Evolutionary conservation across 2,329 filamentous ascomycete genomes (phyloP), one percentile per base, ranked within the genome.

Genomic region (Monilinia fructigena): DNA sequence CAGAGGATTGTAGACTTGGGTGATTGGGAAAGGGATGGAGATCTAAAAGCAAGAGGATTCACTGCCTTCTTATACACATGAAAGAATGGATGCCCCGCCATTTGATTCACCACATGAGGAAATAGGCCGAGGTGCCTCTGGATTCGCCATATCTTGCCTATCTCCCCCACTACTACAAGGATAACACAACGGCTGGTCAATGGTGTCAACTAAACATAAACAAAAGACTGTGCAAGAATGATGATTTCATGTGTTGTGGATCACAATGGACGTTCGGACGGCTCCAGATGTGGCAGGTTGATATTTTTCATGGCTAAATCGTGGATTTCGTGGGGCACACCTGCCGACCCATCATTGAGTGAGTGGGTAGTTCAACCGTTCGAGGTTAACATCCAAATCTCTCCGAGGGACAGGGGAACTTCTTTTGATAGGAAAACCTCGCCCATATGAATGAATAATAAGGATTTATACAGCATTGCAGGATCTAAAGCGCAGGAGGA

Each of bases 51-150:
- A 70, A 60, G 63, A 63, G 63, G 52, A 52, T 40, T 60, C 47
- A 56, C 26, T 48, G 58, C n/a, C 62, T 61, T 68, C 69, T 73
- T 73, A 73, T 73, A 70, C 52, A 61, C 55, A 66, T 47, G 40
- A 50, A 6, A 47, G n/a, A 20, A 42, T 42, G n/a, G 45, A 48
- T 48, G n/a, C 45, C 10, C 10, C 45, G 20, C 45, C 45, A 48
- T 48, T 11, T 8, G 20, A 48, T 48, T 48, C 18, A 11, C 45
- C 52, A 61, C 58, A 65, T 47, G 40, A 20, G 18, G 28, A 50
- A 16, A 64, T 23, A 40, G 23, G 14, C 62, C 42, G 38, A 58
- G 28, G 28, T 20, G 5, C 10, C 40, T 28, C 48, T n/a, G n/a
- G 11, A 64, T 23, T 52, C 16, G 50, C 20, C 16, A n/a, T 35